Conservation (phyloP, 768 basidiomycete species). For the Cystofilobasidium capitatum region DNA sequence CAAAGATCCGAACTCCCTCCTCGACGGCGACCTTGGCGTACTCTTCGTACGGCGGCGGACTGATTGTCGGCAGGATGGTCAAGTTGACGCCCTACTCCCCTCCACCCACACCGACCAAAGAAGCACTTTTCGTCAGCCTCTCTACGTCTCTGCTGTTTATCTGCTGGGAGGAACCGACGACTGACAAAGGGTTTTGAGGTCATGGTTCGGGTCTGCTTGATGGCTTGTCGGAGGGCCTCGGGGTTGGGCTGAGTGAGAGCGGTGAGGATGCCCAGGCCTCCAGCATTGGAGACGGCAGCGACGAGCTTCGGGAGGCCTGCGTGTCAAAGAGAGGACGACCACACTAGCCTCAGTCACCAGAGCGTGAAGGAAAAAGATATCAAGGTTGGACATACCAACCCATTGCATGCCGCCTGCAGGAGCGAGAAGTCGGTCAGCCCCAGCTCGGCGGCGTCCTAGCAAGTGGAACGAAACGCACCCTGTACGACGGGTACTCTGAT, state of each 20-base stretch:
- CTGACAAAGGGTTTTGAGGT: constrained; percentile 34
- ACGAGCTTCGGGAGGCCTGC: constrained; percentile 38
- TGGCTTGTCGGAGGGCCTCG: constrained; percentile 66
- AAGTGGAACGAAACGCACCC: constrained; percentile 12
- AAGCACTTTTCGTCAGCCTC: too few relatives aligned
- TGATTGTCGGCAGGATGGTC: constrained; percentile 69
- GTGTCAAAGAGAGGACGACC: background rate
- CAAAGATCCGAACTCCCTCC: constrained; percentile 78
- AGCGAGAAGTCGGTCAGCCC: background rate
- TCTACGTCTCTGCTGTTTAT: too few relatives aligned
- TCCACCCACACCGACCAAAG: too few relatives aligned
- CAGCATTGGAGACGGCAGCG: constrained; percentile 32
- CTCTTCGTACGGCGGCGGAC: constrained; percentile 67
- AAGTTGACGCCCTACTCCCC: constrained; percentile 67
- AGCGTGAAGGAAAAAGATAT: background rate
- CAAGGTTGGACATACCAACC: constrained; percentile 40
- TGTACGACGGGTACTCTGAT: constrained; percentile 57
- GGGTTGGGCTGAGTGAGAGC: constrained; percentile 76
- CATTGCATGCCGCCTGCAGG: constrained; percentile 50
- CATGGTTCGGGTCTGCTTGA: constrained; percentile 61
- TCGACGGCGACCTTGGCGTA: constrained; percentile 56
- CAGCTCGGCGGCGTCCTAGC: background rate
- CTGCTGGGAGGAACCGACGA: background rate
- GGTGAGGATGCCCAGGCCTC: constrained; percentile 59
- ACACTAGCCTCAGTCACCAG: background rate